Conservation (phyloP, 768 basidiomycete genomes). For the Dacryopinax spathularia region DNA sequence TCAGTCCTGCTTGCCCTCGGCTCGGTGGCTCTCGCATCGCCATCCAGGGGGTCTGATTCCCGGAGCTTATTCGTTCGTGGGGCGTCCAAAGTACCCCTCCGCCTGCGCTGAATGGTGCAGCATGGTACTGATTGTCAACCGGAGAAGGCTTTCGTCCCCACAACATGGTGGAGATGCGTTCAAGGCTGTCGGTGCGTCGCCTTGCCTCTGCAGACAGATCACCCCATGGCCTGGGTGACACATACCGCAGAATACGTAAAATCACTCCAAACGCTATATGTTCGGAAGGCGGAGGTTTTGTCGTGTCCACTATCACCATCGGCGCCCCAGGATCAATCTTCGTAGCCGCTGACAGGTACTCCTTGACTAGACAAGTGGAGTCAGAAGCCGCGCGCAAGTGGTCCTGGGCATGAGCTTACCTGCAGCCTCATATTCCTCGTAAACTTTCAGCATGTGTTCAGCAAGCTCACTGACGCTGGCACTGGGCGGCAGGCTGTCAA, state of each 20-base stretch:
- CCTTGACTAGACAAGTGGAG: background rate
- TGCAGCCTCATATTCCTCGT: background rate
- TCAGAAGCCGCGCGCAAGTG: background rate
- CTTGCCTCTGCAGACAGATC: constrained; percentile 45
- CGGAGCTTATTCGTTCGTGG: background rate
- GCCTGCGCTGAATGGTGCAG: constrained; percentile 38
- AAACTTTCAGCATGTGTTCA: background rate
- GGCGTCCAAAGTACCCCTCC: constrained; percentile 53
- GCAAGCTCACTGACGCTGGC: background rate
- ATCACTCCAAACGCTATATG: constrained; percentile 17
- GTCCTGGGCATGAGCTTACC: too few species aligned
- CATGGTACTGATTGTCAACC: constrained; percentile 14
- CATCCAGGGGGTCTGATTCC: background rate
- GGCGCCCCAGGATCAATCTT: background rate
- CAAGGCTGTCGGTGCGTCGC: constrained; percentile 35
- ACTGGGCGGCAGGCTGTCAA: background rate
- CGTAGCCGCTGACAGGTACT: background rate
- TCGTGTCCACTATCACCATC: background rate
- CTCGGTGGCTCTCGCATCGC: background rate
- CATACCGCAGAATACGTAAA: constrained; percentile 43
- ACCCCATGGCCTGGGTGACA: constrained; percentile 68
- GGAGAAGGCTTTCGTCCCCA: constrained; percentile 26
- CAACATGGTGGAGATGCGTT: constrained; percentile 35
- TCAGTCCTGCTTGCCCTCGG: background rate
- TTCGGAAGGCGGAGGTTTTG: background rate